Evolutionary conservation across 108 stramenopile species (phyloP).

Genomic region (Cyclotella kingstonii): DNA sequence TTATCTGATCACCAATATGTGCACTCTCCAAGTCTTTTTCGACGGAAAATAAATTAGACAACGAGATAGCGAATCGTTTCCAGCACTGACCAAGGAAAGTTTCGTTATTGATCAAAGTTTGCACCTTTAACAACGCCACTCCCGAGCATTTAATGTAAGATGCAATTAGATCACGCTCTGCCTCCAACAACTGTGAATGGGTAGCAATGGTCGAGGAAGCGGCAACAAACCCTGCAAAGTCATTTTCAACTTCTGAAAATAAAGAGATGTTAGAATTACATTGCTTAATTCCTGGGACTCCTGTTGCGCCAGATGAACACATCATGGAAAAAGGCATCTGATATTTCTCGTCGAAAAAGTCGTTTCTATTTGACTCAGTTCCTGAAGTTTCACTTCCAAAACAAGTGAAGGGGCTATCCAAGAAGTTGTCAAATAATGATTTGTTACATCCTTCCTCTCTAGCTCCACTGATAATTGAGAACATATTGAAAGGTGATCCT

Average conservation of each 20-base stretch:
- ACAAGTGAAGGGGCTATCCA: slow-evolving; percentile 33
- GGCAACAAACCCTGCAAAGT: slow-evolving; percentile 24
- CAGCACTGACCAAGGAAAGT: slow-evolving; percentile 57
- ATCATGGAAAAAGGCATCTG: slow-evolving; percentile 9
- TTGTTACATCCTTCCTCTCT: slow-evolving; percentile 29
- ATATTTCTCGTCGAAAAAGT: slow-evolving; percentile 1
- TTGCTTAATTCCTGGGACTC: slow-evolving; percentile 18
- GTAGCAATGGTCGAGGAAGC: slow-evolving; percentile 30
- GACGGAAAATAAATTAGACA: slow-evolving; percentile 73
- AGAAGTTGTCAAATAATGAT: slow-evolving; percentile 30
- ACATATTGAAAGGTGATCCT: slow-evolving; percentile 38
- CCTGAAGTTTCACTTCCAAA: slow-evolving; percentile 23
- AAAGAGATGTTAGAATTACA: slow-evolving; percentile 17
- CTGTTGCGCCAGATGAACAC: slow-evolving; percentile 36
- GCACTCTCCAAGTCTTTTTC: slow-evolving; percentile 79
- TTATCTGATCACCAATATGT: slow-evolving; percentile 48
- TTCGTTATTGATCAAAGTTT: slow-evolving; percentile 58
- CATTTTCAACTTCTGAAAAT: slow-evolving; percentile 18
- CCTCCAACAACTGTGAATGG: slow-evolving; percentile 58
- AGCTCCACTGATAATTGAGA: slow-evolving; percentile 15
- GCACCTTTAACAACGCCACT: slow-evolving; percentile 49
- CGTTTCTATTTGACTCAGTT: not conserved
- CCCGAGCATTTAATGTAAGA: slow-evolving; percentile 53
- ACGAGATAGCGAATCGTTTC: slow-evolving; percentile 66
- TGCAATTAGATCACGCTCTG: slow-evolving; percentile 59